These are phyloP conservation scores for Camellia japonica DNA, from an alignment of 148 eudicot genomes.

Conservation along the genomic window DNA sequence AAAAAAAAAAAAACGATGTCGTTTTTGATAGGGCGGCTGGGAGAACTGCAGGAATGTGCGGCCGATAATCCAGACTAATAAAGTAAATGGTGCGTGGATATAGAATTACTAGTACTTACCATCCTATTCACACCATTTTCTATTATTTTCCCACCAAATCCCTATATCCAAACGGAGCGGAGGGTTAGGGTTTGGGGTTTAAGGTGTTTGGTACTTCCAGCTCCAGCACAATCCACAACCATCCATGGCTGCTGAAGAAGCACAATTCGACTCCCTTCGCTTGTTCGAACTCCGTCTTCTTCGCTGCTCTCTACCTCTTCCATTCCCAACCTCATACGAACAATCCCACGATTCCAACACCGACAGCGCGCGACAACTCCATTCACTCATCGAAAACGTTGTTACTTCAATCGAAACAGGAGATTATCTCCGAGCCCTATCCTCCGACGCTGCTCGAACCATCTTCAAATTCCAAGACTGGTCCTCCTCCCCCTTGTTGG, in stretches of 20 bases:
- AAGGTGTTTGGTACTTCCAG: too few relatives aligned
- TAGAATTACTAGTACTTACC: too few relatives aligned
- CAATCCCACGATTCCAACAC: neutral
- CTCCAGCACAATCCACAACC: too few relatives aligned
- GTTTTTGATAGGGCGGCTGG: too few relatives aligned
- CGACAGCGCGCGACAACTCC: neutral
- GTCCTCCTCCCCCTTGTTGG: constrained; percentile 20
- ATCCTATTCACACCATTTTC: too few relatives aligned
- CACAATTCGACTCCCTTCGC: constrained; percentile 30
- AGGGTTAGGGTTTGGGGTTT: too few relatives aligned
- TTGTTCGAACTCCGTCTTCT: constrained; percentile 81
- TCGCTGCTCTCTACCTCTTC: constrained; percentile 65
- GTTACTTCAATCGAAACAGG: constrained; percentile 62
- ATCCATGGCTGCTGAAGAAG: constrained; percentile 19
- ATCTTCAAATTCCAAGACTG: constrained; percentile 24
- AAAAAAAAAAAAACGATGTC: too few relatives aligned
- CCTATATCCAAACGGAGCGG: too few relatives aligned
- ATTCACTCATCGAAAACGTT: constrained; percentile 36
- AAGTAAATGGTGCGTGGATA: too few relatives aligned
- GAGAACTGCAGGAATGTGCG: too few relatives aligned
- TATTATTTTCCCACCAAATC: too few relatives aligned
- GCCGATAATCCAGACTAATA: too few relatives aligned
- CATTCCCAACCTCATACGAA: neutral
- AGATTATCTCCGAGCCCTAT: constrained; percentile 52
- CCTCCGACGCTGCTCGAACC: constrained; percentile 45